Conservation (phyloP, 495 filamentous ascomycete genomes). For the Penicillium daleae region DNA sequence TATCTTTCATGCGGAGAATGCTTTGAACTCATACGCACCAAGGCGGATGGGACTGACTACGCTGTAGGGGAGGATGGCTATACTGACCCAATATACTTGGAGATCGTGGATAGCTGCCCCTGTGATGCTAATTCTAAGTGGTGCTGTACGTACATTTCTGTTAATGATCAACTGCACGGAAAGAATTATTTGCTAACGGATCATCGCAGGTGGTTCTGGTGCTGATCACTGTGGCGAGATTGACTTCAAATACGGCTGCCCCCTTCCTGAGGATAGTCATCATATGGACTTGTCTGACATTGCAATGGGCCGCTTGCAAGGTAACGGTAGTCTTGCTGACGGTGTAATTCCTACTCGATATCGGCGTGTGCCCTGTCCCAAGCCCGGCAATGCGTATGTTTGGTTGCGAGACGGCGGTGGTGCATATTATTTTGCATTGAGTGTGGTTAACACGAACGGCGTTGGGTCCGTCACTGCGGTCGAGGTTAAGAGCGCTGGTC, state of each 20-base stretch:
- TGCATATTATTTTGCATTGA: not conserved
- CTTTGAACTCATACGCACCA: constrained; percentile 4
- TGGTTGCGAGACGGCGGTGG: constrained; percentile 4
- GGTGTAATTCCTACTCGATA: constrained; percentile 2
- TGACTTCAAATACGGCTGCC: constrained; percentile 9
- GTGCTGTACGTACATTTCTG: not conserved
- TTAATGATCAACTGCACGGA: not conserved
- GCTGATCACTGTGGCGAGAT: constrained; percentile 10
- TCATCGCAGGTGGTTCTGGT: not conserved
- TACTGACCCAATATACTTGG: constrained; percentile 2
- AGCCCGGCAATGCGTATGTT: not conserved
- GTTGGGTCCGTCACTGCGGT: not conserved
- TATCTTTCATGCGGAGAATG: constrained; percentile 8
- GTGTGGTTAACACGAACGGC: constrained; percentile 1
- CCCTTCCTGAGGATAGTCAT: constrained; percentile 1
- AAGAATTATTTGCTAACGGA: not conserved
- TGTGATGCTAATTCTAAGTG: constrained; percentile 6
- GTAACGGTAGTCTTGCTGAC: not conserved
- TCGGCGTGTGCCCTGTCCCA: constrained; percentile 1
- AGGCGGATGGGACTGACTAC: constrained; percentile 5
- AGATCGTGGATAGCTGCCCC: constrained; percentile 8
- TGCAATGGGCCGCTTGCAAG: constrained; percentile 6
- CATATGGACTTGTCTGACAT: constrained; percentile 9
- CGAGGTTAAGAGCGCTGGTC: not conserved
- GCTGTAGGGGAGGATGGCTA: not conserved